Evolutionary conservation across 495 filamentous ascomycete genomes (phyloP).

Genomic region (Neurospora sp.): DNA sequence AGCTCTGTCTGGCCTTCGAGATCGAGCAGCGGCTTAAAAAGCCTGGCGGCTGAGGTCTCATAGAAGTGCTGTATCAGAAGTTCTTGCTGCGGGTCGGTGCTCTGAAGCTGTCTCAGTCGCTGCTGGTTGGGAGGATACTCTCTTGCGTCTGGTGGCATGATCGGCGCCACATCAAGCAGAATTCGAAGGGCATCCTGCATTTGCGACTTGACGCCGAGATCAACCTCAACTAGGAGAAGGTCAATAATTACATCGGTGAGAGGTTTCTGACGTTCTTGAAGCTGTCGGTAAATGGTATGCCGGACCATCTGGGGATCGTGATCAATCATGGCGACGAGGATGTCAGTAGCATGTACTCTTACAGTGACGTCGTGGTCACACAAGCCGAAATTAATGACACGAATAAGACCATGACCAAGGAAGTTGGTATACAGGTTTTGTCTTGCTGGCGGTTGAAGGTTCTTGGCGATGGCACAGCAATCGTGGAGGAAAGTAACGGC

Average conservation of each 20-base stretch:
- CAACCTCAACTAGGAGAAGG: constrained; percentile 78
- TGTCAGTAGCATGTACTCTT: constrained; percentile 86
- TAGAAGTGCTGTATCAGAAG: constrained; percentile 81
- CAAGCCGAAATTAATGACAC: constrained; percentile 85
- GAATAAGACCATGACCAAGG: constrained; percentile 75
- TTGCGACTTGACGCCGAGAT: constrained; percentile 91
- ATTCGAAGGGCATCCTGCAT: constrained; percentile 94
- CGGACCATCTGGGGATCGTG: constrained; percentile 93
- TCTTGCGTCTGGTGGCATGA: constrained; percentile 47
- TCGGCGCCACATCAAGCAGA: constrained; percentile 71
- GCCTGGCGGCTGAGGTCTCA: constrained; percentile 72
- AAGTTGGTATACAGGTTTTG: constrained; percentile 81
- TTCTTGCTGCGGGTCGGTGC: constrained; percentile 67
- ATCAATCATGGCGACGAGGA: constrained; percentile 88
- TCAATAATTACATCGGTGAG: constrained; percentile 93
- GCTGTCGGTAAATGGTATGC: constrained; percentile 80
- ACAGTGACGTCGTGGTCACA: constrained; percentile 74
- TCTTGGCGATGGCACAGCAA: constrained; percentile 91
- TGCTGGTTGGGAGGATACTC: constrained; percentile 46
- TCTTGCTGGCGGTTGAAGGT: constrained; percentile 71
- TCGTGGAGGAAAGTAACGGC: constrained; percentile 95
- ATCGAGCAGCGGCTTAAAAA: constrained; percentile 81
- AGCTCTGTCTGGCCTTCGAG: constrained; percentile 55
- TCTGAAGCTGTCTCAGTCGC: constrained; percentile 42
- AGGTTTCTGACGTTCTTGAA: constrained; percentile 75